A percentile compares a stretch with the other conserved stretches of the same genome.
These are phyloP conservation scores for Colletotrichum sp. DNA, from an alignment of 2,329 filamentous ascomycete species.

Conservation along the genomic window DNA sequence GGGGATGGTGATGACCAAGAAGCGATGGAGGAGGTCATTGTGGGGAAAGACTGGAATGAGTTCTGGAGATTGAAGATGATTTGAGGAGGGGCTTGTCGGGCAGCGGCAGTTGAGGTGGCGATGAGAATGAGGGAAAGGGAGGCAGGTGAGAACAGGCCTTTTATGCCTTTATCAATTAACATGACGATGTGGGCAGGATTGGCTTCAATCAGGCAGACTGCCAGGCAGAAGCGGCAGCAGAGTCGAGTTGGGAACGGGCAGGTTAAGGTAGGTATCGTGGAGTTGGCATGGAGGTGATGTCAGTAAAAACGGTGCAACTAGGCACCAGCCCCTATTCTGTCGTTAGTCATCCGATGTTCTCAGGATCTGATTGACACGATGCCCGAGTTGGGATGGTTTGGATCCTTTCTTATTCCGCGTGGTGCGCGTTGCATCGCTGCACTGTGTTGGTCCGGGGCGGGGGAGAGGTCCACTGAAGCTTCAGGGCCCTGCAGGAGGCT, in stretches of 20 bases:
- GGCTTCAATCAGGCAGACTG: not conserved
- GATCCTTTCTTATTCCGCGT: not conserved
- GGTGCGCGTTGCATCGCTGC: not conserved
- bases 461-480: not conserved
- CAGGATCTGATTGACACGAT: not conserved
- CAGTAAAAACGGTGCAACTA: not conserved
- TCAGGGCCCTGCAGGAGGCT: not conserved
- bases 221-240: not conserved
- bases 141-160: not conserved
- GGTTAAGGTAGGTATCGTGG: not conserved
- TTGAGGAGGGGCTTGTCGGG: not conserved
- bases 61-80: not conserved
- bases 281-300: not conserved
- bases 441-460: not conserved
- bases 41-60: not conserved
- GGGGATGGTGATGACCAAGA: not conserved
- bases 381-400: not conserved
- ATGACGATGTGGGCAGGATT: not conserved
- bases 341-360: not conserved
- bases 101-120: not conserved
- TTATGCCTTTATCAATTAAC: not conserved
- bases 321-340: not conserved
- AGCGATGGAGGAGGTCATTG: not conserved
- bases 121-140: not conserved
- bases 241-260: not conserved